Percentiles rank a stretch among this genome's conserved stretches.
phyloP scores from a whole-genome alignment of 306 rosid species.

The Pyrus bretschneideri region DNA sequence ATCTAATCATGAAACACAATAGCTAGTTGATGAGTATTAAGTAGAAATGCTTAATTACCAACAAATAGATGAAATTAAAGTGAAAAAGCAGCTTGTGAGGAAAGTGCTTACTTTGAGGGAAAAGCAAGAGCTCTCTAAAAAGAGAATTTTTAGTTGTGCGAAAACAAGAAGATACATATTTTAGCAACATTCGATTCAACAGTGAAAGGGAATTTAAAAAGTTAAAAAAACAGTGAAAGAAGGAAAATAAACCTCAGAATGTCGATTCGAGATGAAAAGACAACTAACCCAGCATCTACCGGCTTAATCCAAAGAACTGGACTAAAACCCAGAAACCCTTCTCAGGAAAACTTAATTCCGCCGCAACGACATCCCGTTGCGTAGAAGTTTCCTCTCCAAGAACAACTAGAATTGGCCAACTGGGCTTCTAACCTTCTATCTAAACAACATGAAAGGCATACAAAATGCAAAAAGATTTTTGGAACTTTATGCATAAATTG shows the following conservation, averaged over 20 bases:
- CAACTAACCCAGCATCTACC: not conserved
- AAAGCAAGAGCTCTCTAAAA: not conserved
- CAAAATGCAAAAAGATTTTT: not conserved
- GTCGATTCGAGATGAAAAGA: not conserved
- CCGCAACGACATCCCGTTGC: not conserved
- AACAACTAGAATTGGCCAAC: constrained; percentile 4
- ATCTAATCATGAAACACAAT: not conserved
- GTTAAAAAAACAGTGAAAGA: not conserved
- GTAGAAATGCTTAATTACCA: not conserved
- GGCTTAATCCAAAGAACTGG: not conserved
- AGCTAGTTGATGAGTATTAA: not conserved
- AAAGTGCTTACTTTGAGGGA: not conserved
- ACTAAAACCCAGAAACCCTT: not conserved
- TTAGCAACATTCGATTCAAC: not conserved
- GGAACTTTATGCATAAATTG: not conserved
- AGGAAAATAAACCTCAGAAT: not conserved
- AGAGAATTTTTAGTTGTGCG: not conserved
- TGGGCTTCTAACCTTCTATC: not conserved
- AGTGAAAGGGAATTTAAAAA: not conserved
- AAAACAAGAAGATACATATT: not conserved
- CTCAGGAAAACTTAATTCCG: not conserved
- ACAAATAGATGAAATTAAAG: not conserved
- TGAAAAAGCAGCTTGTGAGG: not conserved
- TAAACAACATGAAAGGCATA: constrained; percentile 5
- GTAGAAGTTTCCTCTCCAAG: not conserved